Percentiles rank a stretch among this genome's conserved stretches.
These are phyloP conservation scores for Panus rudis DNA, from an alignment of 768 basidiomycete genomes.

Conservation along the genomic window DNA sequence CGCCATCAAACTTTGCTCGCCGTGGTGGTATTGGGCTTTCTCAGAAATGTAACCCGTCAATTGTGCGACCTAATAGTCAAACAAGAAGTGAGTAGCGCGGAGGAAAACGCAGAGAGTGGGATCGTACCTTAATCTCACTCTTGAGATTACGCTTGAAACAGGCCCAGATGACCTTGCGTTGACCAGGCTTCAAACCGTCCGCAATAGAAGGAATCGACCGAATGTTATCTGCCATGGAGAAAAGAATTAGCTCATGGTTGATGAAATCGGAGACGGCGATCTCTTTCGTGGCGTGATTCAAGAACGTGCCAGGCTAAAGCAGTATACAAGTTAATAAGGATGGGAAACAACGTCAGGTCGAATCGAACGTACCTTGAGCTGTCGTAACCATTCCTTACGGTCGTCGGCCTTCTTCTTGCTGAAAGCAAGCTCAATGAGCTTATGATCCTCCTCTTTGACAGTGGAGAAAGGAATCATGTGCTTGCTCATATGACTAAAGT, in stretches of 20 bases:
- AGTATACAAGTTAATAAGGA: background rate
- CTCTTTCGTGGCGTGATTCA: constrained; percentile 82
- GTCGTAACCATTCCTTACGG: constrained; percentile 95
- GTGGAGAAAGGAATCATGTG: constrained; percentile 92
- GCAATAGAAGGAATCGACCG: constrained; percentile 93
- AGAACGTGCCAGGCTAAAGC: constrained; percentile 80
- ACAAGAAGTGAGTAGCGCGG: background rate
- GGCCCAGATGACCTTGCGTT: constrained; percentile 93
- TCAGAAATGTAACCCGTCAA: constrained; percentile 93
- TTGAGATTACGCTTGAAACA: constrained; percentile 94
- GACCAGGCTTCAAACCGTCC: constrained; percentile 96
- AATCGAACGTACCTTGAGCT: constrained; percentile 61
- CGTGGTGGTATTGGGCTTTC: constrained; percentile 94
- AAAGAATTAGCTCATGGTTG: constrained; percentile 94
- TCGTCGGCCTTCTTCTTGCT: constrained; percentile 99
- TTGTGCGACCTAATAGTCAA: constrained; percentile 75
- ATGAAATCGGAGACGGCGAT: constrained; percentile 93
- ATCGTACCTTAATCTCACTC: constrained; percentile 76
- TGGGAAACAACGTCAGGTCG: background rate
- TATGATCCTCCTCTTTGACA: constrained; percentile 74
- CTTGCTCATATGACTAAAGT: constrained; percentile 87
- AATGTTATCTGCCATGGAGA: constrained; percentile 99
- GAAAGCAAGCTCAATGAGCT: constrained; percentile 94
- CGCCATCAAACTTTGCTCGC: constrained; percentile 76
- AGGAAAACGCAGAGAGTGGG: background rate